Percentiles rank a stretch among this genome's conserved stretches.
phyloP scores from a whole-genome alignment of 2,329 filamentous ascomycete species.

The Colletotrichum theobromicola region DNA sequence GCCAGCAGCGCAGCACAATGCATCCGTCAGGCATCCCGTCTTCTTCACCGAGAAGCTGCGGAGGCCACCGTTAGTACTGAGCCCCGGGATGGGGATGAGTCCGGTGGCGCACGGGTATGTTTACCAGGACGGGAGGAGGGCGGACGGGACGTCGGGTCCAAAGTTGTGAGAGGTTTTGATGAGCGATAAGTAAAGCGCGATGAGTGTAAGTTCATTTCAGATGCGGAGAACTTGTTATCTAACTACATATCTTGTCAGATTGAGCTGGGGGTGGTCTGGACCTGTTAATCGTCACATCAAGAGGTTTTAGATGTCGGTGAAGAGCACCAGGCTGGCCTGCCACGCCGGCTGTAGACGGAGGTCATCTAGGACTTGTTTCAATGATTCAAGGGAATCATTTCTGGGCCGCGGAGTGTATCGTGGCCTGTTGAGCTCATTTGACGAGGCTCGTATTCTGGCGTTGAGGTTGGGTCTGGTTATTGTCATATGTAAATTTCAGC shows the following conservation, averaged over 20 bases:
- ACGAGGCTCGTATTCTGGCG: neutral
- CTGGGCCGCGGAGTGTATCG: accelerated
- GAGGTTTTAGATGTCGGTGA: neutral
- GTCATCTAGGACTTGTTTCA: neutral
- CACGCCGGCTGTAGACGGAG: neutral
- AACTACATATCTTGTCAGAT: neutral
- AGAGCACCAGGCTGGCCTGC: too few relatives aligned
- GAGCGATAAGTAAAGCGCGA: neutral
- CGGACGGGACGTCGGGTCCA: conserved; percentile 30
- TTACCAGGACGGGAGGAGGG: conserved; percentile 52
- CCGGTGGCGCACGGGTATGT: conserved; percentile 67
- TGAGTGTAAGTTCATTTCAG: neutral
- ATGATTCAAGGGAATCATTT: neutral
- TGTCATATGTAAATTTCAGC: neutral
- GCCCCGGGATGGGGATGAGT: conserved; percentile 32
- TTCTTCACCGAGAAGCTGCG: conserved; percentile 74
- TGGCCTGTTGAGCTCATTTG: accelerated
- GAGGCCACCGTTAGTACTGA: conserved; percentile 51
- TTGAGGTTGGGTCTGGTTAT: neutral
- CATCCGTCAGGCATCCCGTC: conserved; percentile 71
- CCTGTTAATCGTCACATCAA: neutral
- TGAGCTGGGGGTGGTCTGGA: neutral
- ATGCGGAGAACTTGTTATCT: accelerated
- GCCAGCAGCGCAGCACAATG: conserved; percentile 46
- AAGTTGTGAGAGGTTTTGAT: conserved; percentile 37